Evolutionary conservation across 2,329 filamentous ascomycete species (phyloP).

Genomic region (Blastomyces parvus): DNA sequence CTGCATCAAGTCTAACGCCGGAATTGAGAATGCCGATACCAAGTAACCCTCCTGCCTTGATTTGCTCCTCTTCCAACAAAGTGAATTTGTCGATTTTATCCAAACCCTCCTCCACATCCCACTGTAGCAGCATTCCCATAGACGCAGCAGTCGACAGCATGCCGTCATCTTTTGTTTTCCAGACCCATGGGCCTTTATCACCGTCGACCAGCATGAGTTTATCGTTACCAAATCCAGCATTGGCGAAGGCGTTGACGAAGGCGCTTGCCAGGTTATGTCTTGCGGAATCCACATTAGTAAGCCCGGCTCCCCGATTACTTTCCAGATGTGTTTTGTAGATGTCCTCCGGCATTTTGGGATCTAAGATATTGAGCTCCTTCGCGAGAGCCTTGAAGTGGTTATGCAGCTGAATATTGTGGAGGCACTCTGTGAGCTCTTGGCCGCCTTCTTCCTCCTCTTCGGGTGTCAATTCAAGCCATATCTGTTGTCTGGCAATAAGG

Average conservation of each 20-base stretch:
- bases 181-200: conserved; percentile 89
- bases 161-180: conserved; percentile 97
- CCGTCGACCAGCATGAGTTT: conserved; percentile 95
- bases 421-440: conserved; percentile 65
- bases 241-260: conserved; percentile 95
- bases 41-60: conserved; percentile 83
- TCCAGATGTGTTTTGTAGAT: conserved; percentile 99
- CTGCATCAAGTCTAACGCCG: conserved; percentile 77
- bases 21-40: conserved; percentile 95
- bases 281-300: conserved; percentile 92
- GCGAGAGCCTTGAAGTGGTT: conserved; percentile 90
- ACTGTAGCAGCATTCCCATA: conserved; percentile 78
- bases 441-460: conserved; percentile 55
- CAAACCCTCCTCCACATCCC: conserved; percentile 86
- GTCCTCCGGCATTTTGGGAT: conserved; percentile 93
- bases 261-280: conserved; percentile 90
- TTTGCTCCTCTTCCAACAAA: conserved; percentile 69
- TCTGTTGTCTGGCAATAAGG: conserved; percentile 82
- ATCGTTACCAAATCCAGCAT: conserved; percentile 88
- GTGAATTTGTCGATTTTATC: conserved; percentile 94
- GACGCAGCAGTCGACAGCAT: conserved; percentile 96
- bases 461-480: conserved; percentile 60
- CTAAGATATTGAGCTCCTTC: conserved; percentile 92
- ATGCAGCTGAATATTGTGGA: conserved; percentile 78
- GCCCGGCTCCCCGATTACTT: conserved; percentile 80